These are phyloP conservation scores for Alternaria viburni DNA, from an alignment of 2,329 filamentous ascomycete species.

Conservation along the genomic window DNA sequence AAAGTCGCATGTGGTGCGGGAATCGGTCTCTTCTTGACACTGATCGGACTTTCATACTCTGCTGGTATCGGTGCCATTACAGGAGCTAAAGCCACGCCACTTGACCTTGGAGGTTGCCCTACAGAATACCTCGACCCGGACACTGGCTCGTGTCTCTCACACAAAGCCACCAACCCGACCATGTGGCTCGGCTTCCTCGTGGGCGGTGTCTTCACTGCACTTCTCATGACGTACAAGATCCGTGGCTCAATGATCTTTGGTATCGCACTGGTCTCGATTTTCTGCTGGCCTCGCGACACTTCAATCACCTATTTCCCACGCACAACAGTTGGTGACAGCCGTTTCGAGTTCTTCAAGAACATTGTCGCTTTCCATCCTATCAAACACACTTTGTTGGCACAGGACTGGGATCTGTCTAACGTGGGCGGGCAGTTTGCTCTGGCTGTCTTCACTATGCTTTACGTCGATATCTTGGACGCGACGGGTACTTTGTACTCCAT, in stretches of 20 bases:
- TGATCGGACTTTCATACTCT: conserved; percentile 80
- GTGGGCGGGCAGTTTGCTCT: conserved; percentile 79
- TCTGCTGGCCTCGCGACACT: conserved; percentile 83
- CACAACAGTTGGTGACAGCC: conserved; percentile 68
- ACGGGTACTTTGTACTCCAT: conserved; percentile 89
- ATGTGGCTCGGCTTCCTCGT: conserved; percentile 92
- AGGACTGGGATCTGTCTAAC: conserved; percentile 73
- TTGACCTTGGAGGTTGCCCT: conserved; percentile 77
- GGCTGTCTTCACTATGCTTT: conserved; percentile 86
- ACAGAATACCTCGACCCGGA: conserved; percentile 52
- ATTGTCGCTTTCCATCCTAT: conserved; percentile 86
- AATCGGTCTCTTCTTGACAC: conserved; percentile 82
- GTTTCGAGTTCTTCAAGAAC: conserved; percentile 86
- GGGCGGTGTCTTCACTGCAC: conserved; percentile 77
- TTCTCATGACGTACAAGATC: conserved; percentile 84
- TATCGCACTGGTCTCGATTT: conserved; percentile 82
- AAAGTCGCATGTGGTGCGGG: conserved; percentile 91
- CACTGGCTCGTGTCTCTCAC: conserved; percentile 64
- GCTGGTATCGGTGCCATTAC: conserved; percentile 82
- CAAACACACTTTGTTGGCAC: conserved; percentile 69
- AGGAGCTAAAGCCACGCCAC: conserved; percentile 69
- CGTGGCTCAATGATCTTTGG: conserved; percentile 86
- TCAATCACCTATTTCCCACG: conserved; percentile 81
- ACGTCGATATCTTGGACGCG: conserved; percentile 83
- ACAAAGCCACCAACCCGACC: conserved; percentile 80